These are phyloP conservation scores for Hypholoma fasciculare DNA, from an alignment of 768 basidiomycete genomes.

Conservation along the genomic window DNA sequence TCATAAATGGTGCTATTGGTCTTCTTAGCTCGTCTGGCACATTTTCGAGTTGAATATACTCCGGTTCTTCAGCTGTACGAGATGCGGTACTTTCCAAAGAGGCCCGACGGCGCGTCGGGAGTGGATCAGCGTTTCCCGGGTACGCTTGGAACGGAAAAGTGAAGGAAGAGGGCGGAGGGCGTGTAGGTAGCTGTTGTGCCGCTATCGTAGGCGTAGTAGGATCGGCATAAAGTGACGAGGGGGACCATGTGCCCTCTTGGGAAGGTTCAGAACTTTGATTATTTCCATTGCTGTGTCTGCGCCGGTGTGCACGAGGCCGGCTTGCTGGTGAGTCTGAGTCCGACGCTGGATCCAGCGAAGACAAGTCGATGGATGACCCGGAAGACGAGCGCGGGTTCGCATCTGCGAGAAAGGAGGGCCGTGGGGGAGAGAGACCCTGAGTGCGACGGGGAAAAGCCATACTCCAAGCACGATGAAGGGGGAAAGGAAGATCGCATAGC, in stretches of 20 bases:
- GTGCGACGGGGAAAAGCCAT: conserved; percentile 17
- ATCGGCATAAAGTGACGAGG: neutral
- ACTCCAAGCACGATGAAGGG: neutral
- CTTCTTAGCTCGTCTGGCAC: conserved; percentile 28
- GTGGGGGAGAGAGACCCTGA: conserved; percentile 18
- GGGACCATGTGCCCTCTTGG: conserved; percentile 9
- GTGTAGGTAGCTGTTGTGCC: conserved; percentile 2
- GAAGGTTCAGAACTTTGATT: neutral
- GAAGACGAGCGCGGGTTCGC: conserved; percentile 10
- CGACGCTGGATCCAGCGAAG: conserved; percentile 14
- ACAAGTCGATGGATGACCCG: conserved; percentile 12
- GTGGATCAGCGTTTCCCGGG: conserved; percentile 64
- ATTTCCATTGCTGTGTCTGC: neutral
- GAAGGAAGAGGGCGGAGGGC: conserved; percentile 35
- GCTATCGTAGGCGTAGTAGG: conserved; percentile 5
- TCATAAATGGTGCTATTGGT: conserved; percentile 55
- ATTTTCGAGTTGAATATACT: conserved; percentile 13
- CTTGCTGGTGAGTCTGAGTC: conserved; percentile 13
- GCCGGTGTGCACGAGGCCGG: neutral
- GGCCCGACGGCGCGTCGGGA: conserved; percentile 29
- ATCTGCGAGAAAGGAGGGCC: conserved; percentile 26
- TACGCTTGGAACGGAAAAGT: conserved; percentile 60
- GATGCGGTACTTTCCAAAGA: conserved; percentile 15
- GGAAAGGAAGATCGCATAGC: neutral
- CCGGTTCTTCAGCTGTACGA: neutral